Base-by-base conservation (phyloP, 805 yeast genomes). In the Lipomyces chichibuensis region DNA sequence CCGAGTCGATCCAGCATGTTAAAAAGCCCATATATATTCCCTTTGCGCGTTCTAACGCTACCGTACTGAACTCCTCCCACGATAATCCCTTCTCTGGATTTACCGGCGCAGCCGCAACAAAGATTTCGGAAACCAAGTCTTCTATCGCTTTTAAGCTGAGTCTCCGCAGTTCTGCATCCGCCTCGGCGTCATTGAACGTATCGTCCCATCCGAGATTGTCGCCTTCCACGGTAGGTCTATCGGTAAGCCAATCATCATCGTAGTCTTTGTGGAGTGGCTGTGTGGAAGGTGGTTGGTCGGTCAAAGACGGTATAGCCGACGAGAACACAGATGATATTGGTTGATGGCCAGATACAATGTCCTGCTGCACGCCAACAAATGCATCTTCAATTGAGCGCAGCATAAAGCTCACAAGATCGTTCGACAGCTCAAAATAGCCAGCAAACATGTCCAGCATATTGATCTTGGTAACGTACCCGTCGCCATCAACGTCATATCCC, bases 371-470 rank as follows among this genome's bases (percentile, higher is more conserved):
- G 25, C 67, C 66, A 8, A 63, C 53, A 25, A 63, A 62, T 29
- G 64, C 67, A 7, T 56, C 59, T 52, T 67, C 71, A 14, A 69
- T 52, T 3, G 67, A 37, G 25, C 57, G 59, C 1, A 67, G 58
- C 67, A 63, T 66, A 33, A 51, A 60, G 33, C 62, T 52, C 32
- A 69, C 65, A 13, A 67, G 54, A 33, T 59, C 57, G 54, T 59
- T 63, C 46, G 71, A 69, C 17, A 69, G 58, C 27, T 69, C 71
- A 58, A 69, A 64, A 52, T 69, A 67, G 6, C 57, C 65, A 3
- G 63, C 62, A 57, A 69, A 57, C 65, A 69, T 61, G 32, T 57
- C 62, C 56, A 62, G 29, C 23, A 69, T 20, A 33, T 69, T 63
- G 17, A 33, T 6, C 27, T 35, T n/a, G 11, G 58, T 60, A 27